A percentile compares a stretch with the other conserved stretches of the same genome.
Evolutionary conservation across 163 green algal genomes (phyloP).

Genomic region (Chloromonas sp.): DNA sequence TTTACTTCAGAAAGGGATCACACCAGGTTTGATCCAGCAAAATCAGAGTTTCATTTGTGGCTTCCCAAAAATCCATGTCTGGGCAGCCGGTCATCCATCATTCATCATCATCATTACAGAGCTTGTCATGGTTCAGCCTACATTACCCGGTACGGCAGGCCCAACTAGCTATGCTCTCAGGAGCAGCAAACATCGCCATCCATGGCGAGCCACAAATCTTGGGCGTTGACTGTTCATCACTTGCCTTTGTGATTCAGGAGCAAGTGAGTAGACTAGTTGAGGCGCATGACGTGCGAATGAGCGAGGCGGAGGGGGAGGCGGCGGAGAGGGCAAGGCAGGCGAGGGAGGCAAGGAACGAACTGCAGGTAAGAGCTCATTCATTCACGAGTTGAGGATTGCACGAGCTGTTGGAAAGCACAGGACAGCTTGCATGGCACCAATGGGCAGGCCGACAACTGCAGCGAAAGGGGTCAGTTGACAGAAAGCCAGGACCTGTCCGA

Average conservation of each 20-base stretch:
- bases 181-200: too few species aligned
- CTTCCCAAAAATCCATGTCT: neutral
- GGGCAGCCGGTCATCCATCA: neutral
- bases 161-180: too few species aligned
- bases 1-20: neutral
- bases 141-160: too few species aligned
- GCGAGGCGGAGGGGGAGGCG: constrained; percentile 6
- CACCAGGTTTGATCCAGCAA: too few species aligned
- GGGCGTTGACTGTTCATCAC: too few species aligned
- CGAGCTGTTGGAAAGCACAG: too few species aligned
- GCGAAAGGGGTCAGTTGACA: too few species aligned
- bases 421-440: too few species aligned
- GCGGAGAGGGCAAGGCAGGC: constrained; percentile 4
- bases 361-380: constrained; percentile 7
- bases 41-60: neutral
- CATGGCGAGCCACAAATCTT: too few species aligned
- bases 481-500: too few species aligned
- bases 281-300: constrained; percentile 9
- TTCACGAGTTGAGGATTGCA: neutral
- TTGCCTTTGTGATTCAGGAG: constrained; percentile 5
- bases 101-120: neutral
- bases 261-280: constrained; percentile 14
- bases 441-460: too few species aligned
- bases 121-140: too few species aligned
- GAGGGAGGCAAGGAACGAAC: neutral